Conservation (phyloP, 1,139 yeast species). For the Lodderomyces orthopsilosis region DNA sequence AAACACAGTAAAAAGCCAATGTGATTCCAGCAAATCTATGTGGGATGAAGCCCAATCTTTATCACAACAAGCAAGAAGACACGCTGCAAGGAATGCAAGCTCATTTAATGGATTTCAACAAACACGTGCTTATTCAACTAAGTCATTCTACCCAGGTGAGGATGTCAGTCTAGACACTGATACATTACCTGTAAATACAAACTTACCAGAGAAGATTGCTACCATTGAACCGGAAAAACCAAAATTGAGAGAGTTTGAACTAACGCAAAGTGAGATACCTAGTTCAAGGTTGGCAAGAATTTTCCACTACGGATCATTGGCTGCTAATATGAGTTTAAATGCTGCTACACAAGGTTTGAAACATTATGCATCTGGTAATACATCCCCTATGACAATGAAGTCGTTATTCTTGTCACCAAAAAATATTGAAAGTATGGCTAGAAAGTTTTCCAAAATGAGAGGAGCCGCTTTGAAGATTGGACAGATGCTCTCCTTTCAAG, state of each 20-base stretch:
- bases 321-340: slow-evolving; percentile 88
- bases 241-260: slow-evolving; percentile 30
- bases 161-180: slow-evolving; percentile 5
- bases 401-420: slow-evolving; percentile 72
- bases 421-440: slow-evolving; percentile 85
- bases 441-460: slow-evolving; percentile 87
- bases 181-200: not conserved
- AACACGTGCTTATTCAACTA: slow-evolving; percentile 15
- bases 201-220: not conserved
- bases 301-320: slow-evolving; percentile 89
- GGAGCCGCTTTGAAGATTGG: slow-evolving; percentile 98
- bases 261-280: slow-evolving; percentile 76
- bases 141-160: slow-evolving; percentile 12
- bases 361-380: slow-evolving; percentile 53
- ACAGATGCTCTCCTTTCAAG: slow-evolving; percentile 93
- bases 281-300: slow-evolving; percentile 80
- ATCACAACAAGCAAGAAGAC: slow-evolving; percentile 21
- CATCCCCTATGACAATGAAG: slow-evolving; percentile 45
- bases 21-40: slow-evolving; percentile 21
- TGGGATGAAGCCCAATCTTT: slow-evolving; percentile 28
- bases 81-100: slow-evolving; percentile 2
- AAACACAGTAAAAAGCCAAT: slow-evolving; percentile 18
- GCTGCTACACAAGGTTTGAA: slow-evolving; percentile 78
- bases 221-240: slow-evolving; percentile 35
- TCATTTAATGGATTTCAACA: slow-evolving; percentile 11